Conservation (phyloP, 2,329 filamentous ascomycete species). For the Anisogramma anomala region DNA sequence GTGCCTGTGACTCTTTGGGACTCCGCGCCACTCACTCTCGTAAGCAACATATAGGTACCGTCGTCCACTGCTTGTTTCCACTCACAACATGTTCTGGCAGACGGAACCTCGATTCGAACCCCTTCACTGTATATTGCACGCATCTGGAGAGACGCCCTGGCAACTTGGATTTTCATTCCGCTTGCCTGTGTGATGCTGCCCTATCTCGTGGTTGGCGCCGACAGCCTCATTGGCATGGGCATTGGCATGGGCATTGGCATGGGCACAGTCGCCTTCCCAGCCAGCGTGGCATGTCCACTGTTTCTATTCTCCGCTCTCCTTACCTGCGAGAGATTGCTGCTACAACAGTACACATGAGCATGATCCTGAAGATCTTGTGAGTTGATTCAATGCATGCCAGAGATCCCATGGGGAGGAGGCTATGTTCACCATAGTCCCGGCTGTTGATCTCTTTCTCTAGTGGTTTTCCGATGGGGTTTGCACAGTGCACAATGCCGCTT, state of each 20-base stretch:
- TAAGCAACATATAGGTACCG: too few species aligned
- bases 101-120: neutral
- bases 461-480: too few species aligned
- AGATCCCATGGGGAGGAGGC: too few species aligned
- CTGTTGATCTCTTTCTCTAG: too few species aligned
- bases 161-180: neutral
- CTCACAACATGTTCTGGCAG: neutral
- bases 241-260: neutral
- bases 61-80: too few species aligned
- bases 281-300: conserved; percentile 1
- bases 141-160: neutral
- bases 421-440: too few species aligned
- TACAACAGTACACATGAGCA: neutral
- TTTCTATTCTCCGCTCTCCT: neutral
- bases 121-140: neutral
- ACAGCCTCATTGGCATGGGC: neutral
- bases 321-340: neutral
- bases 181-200: neutral
- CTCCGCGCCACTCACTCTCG: too few species aligned
- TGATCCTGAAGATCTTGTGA: neutral
- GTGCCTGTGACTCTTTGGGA: too few species aligned
- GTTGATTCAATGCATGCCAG: too few species aligned
- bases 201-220: neutral
- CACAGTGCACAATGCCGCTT: too few species aligned
- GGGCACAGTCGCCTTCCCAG: neutral